phyloP scores from a whole-genome alignment of 2,329 filamentous ascomycete species.

The Botrytis medusae region DNA sequence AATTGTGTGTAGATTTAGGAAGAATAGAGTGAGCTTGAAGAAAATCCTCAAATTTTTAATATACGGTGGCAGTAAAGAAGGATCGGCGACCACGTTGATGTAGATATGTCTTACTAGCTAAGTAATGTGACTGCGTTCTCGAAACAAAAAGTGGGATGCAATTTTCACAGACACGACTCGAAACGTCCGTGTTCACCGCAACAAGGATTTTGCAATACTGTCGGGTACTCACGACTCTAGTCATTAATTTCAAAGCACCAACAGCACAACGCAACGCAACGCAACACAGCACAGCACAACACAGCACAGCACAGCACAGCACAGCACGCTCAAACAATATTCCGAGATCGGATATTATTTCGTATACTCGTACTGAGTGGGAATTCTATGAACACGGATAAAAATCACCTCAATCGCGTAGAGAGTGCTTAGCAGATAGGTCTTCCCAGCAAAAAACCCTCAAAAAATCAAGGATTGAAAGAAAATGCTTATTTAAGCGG shows the following conservation, averaged over 20 bases:
- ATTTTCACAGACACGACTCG: background rate
- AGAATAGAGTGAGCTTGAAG: background rate
- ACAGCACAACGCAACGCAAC: background rate
- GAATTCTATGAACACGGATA: background rate
- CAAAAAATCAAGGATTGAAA: background rate
- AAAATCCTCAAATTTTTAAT: background rate
- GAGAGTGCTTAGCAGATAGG: background rate
- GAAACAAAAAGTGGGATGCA: slow-evolving; percentile 15
- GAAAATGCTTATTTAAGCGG: background rate
- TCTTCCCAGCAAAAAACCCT: background rate
- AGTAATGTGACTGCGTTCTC: background rate
- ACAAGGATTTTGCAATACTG: background rate
- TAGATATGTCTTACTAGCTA: background rate
- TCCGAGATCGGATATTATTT: background rate
- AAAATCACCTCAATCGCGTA: background rate
- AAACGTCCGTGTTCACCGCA: background rate
- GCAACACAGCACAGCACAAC: background rate
- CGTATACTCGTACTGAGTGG: background rate
- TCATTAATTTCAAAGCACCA: background rate
- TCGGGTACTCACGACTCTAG: background rate
- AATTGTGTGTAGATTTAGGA: background rate
- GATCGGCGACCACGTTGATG: background rate
- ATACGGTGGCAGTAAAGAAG: background rate
- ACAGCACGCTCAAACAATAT: background rate
- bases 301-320: background rate